Conservation (phyloP, 1,284 basidiomycete species). For the Austroboletus niveus region DNA sequence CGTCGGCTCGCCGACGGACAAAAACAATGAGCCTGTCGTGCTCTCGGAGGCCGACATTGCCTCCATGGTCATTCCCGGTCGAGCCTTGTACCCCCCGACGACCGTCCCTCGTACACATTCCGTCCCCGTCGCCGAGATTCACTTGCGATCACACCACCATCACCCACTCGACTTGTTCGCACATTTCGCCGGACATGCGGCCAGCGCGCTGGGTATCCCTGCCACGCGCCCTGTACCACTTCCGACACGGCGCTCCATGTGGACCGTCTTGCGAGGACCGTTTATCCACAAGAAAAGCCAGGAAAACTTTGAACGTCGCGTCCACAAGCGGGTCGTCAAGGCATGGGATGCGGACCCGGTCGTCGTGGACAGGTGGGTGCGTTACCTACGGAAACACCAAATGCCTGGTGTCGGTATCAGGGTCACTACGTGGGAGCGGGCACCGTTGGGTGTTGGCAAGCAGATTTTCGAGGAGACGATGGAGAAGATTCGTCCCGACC, state of each 20-base stretch:
- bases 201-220: slow-evolving; percentile 82
- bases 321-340: slow-evolving; percentile 85
- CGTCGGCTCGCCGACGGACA: background rate
- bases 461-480: slow-evolving; percentile 42
- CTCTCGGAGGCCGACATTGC: slow-evolving; percentile 47
- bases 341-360: slow-evolving; percentile 86
- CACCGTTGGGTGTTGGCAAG: slow-evolving; percentile 64
- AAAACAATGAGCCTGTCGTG: slow-evolving; percentile 13
- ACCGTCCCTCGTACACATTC: slow-evolving; percentile 64
- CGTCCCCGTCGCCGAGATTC: slow-evolving; percentile 81
- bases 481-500: slow-evolving; percentile 27
- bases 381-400: slow-evolving; percentile 77
- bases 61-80: slow-evolving; percentile 57
- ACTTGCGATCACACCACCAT: slow-evolving; percentile 78
- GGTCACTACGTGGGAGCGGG: slow-evolving; percentile 74
- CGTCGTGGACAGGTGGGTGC: slow-evolving; percentile 80
- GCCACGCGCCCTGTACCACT: slow-evolving; percentile 67
- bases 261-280: slow-evolving; percentile 86
- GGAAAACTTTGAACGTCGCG: slow-evolving; percentile 91
- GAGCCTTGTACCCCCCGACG: slow-evolving; percentile 50
- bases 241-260: slow-evolving; percentile 77
- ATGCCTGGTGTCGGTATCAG: slow-evolving; percentile 88
- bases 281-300: slow-evolving; percentile 95
- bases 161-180: slow-evolving; percentile 76
- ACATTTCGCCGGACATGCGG: slow-evolving; percentile 85